These are phyloP conservation scores for Rhynchospora tenuis DNA, from an alignment of 176 grass and related monocot genomes.

Conservation along the genomic window DNA sequence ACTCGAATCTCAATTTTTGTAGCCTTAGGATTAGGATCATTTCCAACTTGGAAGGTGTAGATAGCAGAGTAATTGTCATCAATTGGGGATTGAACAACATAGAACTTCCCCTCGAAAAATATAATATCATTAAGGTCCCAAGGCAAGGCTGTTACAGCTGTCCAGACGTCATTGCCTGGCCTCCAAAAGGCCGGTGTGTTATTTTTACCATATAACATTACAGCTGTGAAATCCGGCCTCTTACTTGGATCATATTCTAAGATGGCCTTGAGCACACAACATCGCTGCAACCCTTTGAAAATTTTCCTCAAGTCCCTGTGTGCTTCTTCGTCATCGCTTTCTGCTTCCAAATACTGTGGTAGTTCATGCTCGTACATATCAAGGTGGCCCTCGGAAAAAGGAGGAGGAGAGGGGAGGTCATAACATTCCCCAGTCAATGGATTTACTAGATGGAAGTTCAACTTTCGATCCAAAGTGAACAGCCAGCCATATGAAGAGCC, in stretches of 20 bases:
- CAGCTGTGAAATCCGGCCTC: neutral
- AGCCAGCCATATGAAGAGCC: neutral
- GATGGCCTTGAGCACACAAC: neutral
- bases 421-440: neutral
- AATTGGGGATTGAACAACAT: neutral
- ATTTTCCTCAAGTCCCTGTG: too few species aligned
- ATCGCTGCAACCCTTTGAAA: neutral
- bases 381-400: neutral
- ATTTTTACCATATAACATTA: neutral
- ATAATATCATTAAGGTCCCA: neutral
- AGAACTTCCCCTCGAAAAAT: neutral
- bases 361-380: neutral
- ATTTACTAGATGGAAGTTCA: neutral
- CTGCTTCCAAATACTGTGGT: neutral
- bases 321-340: too few species aligned
- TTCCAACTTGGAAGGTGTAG: neutral
- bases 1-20: neutral
- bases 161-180: neutral
- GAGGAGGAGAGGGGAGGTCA: neutral
- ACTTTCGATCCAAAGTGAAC: neutral
- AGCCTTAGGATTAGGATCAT: neutral
- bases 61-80: neutral
- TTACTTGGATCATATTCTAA: neutral
- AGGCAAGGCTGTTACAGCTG: neutral
- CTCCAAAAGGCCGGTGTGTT: neutral